Conservation (phyloP, 1,139 yeast genomes). For the Candida sanyaensis region DNA sequence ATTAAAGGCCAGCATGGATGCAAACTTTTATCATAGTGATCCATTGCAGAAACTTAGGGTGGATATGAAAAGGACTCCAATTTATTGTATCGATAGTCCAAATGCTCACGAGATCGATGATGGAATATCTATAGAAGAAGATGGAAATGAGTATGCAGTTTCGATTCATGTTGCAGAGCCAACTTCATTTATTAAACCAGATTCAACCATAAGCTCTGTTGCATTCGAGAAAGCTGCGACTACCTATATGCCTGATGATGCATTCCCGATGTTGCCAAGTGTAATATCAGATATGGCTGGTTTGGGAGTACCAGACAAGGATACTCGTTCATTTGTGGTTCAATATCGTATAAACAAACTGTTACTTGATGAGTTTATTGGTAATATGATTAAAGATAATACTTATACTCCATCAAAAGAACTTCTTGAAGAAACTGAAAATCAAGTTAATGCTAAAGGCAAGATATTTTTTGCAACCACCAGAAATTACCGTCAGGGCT, state of each 20-base stretch:
- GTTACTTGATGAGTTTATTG: slow-evolving; percentile 26
- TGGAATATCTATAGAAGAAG: slow-evolving; percentile 66
- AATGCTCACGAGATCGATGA: slow-evolving; percentile 93
- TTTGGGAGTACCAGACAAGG: slow-evolving; percentile 49
- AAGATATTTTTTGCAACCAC: slow-evolving; percentile 17
- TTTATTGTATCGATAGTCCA: slow-evolving; percentile 83
- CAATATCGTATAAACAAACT: slow-evolving; percentile 31
- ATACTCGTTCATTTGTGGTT: slow-evolving; percentile 41
- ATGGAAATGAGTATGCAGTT: slow-evolving; percentile 39
- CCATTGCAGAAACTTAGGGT: slow-evolving; percentile 32
- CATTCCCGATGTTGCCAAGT: slow-evolving; percentile 70
- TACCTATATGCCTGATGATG: slow-evolving; percentile 70
- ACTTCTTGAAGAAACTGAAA: slow-evolving; percentile 15
- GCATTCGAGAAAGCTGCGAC: slow-evolving; percentile 70
- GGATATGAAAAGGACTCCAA: slow-evolving; percentile 45
- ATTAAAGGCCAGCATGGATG: neutral
- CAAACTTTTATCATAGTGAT: slow-evolving; percentile 36
- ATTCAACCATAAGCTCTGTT: slow-evolving; percentile 51
- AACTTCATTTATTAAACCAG: slow-evolving; percentile 56
- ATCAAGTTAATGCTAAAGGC: slow-evolving; percentile 24
- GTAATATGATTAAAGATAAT: slow-evolving; percentile 19
- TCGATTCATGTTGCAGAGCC: slow-evolving; percentile 91
- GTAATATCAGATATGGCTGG: slow-evolving; percentile 56
- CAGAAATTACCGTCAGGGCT: slow-evolving; percentile 35
- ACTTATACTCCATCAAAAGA: slow-evolving; percentile 14